These are phyloP conservation scores for Xylaria intraflava DNA, from an alignment of 495 filamentous ascomycete genomes.

Conservation along the genomic window DNA sequence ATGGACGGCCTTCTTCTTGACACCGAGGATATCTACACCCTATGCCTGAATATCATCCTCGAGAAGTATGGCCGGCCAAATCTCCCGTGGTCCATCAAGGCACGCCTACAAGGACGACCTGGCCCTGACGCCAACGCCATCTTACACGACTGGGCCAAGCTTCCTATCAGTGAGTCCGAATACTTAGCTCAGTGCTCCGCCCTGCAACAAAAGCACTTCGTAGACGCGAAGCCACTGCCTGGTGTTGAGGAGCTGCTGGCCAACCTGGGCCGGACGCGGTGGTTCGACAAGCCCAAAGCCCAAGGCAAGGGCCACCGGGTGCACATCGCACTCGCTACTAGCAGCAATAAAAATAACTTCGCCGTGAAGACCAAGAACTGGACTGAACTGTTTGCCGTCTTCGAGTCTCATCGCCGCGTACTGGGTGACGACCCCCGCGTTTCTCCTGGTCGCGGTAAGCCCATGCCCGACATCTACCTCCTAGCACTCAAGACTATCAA, in stretches of 20 bases:
- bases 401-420: constrained; percentile 61
- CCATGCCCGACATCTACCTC: constrained; percentile 89
- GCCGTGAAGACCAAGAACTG: constrained; percentile 73
- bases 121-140: constrained; percentile 53
- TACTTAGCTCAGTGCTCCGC: constrained; percentile 51
- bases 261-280: constrained; percentile 41
- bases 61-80: constrained; percentile 59
- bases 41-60: constrained; percentile 75
- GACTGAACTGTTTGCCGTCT: constrained; percentile 62
- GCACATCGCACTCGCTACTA: constrained; percentile 83
- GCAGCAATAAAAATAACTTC: constrained; percentile 64
- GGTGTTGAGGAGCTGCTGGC: constrained; percentile 66
- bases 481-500: constrained; percentile 85
- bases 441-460: constrained; percentile 75
- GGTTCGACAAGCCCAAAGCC: constrained; percentile 32
- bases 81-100: constrained; percentile 91
- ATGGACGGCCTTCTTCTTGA: constrained; percentile 96
- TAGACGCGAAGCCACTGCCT: constrained; percentile 63
- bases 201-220: constrained; percentile 67
- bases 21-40: constrained; percentile 87
- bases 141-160: constrained; percentile 71
- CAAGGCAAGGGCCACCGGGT: constrained; percentile 41
- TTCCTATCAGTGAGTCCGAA: constrained; percentile 64
- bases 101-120: constrained; percentile 88
- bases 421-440: constrained; percentile 85